These are phyloP conservation scores for Kurtzmaniella natalensis DNA, from an alignment of 1,139 yeast species.

Conservation along the genomic window DNA sequence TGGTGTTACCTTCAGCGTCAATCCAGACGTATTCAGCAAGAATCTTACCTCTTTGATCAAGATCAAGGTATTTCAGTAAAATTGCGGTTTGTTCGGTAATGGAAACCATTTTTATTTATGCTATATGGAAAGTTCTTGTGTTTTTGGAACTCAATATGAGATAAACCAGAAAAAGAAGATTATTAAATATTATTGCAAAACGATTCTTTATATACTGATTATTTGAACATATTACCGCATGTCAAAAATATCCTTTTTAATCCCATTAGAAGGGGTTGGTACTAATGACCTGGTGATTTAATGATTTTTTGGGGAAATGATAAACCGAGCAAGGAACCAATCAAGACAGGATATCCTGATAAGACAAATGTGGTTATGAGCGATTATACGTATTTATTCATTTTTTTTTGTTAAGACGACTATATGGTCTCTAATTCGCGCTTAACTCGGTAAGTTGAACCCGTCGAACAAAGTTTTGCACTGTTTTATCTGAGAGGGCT, in stretches of 20 bases:
- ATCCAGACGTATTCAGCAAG: conserved; percentile 98
- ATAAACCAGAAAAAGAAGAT: conserved; percentile 1
- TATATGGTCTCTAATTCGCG: not conserved
- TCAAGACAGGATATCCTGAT: conserved; percentile 1
- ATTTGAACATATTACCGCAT: not conserved
- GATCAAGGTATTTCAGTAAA: conserved; percentile 74
- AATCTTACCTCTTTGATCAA: conserved; percentile 81
- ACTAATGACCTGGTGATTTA: not conserved
- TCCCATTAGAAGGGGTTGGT: not conserved
- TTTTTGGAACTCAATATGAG: conserved; percentile 3
- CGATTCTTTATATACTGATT: not conserved
- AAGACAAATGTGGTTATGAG: not conserved
- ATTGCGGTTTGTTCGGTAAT: conserved; percentile 69
- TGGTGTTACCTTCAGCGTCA: conserved; percentile 85
- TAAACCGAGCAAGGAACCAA: conserved; percentile 1
- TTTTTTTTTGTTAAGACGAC: not conserved
- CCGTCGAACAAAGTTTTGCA: no score
- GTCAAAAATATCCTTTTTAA: not conserved
- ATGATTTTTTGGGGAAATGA: not conserved
- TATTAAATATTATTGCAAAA: not conserved
- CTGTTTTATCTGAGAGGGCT: no score
- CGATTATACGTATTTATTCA: not conserved
- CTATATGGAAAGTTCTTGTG: conserved; percentile 1
- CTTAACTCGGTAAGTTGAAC: conserved; percentile 2
- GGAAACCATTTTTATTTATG: conserved; percentile 28